Base-by-base conservation (phyloP, 345 rosid species). In the Rhizophora mangle region DNA sequence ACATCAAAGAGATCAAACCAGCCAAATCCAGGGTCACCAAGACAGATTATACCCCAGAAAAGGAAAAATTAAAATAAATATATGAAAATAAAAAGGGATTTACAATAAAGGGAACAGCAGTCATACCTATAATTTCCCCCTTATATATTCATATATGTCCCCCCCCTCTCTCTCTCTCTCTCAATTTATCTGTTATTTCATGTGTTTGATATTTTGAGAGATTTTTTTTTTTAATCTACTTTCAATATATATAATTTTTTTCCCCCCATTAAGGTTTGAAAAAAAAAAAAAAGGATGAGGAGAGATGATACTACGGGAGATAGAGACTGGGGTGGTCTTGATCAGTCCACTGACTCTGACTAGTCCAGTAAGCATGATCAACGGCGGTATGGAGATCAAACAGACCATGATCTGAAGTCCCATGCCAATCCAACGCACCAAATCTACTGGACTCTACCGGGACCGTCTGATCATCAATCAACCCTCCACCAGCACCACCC, bases 311-410 rank as follows among this genome's bases (percentile, higher is more conserved):
- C 81, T 85, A 93, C 80, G 98, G 98, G 68, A 93, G 89, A 65
- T 82, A 93, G 26, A 88, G 87, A 73, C 75, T 75, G 30, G 80
- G 70, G 18, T 83, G 94, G 78, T 89, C 87, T 49, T 83, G 88
- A 78, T 85, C 92, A 29, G 62, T 67, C 96, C 96, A 94, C 70
- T 85, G 98, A 76, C 76, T 80, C 68, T 87, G 93, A 81, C 82
- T 91, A 81, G 82, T 79, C 98, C 98, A 94, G 88, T 88, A 91
- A 4, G 86, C 76, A 65, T 88, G 94, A 88, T 91, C 98, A 79
- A 78, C 89, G 68, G 79, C 29, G 79, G 31, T 78, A 5, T 94
- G 82, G 53, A 93, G 84, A 87, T 91, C 93, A 75, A 88, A 86
- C 55, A 94, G 71, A 49, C 77, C 80, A 47, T 85, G 95, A 81